Percentiles rank a stretch among this genome's conserved stretches.
Conservation (phyloP, 768 basidiomycete genomes). For the Amanita exitialis region DNA sequence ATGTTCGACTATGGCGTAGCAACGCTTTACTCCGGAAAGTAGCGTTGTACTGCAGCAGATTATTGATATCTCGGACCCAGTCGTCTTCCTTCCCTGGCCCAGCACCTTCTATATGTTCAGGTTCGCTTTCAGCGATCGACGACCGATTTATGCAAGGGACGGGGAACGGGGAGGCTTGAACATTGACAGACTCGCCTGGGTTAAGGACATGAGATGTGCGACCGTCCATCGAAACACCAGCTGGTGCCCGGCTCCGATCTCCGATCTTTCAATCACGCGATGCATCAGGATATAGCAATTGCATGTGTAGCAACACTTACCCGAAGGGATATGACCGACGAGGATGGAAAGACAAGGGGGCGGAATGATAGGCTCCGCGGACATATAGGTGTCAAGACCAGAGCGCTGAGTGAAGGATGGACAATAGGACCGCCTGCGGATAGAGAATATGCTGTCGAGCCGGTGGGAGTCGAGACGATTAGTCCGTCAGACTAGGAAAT, state of each 20-base stretch:
- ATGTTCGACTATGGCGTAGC: conserved; percentile 62
- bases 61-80: conserved; percentile 97
- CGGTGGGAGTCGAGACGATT: conserved; percentile 92
- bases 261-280: conserved; percentile 49
- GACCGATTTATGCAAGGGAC: conserved; percentile 91
- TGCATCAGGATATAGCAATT: neutral
- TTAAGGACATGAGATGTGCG: conserved; percentile 73
- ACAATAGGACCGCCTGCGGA: conserved; percentile 96
- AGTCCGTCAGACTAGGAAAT: conserved; percentile 74
- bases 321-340: conserved; percentile 63
- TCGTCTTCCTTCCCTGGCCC: conserved; percentile 80
- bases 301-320: conserved; percentile 28
- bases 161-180: conserved; percentile 79
- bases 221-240: conserved; percentile 91
- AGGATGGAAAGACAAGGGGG: conserved; percentile 82
- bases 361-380: conserved; percentile 88
- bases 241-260: conserved; percentile 74
- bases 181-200: conserved; percentile 78
- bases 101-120: conserved; percentile 48
- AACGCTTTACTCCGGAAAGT: conserved; percentile 89
- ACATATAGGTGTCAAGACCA: conserved; percentile 93
- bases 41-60: conserved; percentile 88
- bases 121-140: conserved; percentile 51
- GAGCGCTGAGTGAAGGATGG: conserved; percentile 82
- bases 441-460: conserved; percentile 92